Conservation (phyloP, 2,329 filamentous ascomycete species). For the Ramularia endophylla region DNA sequence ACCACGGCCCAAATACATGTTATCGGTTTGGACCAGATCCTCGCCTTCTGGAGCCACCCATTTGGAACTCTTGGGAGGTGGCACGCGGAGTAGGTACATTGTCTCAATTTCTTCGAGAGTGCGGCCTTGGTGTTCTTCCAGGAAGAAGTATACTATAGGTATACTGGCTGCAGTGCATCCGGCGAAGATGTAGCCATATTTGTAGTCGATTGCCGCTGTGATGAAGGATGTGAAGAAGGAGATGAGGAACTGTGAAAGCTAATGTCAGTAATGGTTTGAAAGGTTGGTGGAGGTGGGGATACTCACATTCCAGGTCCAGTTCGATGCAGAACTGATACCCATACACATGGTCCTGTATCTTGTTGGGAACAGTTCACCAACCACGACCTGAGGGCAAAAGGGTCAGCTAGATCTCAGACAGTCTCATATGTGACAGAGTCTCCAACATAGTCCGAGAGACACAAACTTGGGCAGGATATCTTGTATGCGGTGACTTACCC, state of each 20-base stretch:
- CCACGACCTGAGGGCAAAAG: slow-evolving; percentile 6
- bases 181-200: slow-evolving; percentile 71
- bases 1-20: slow-evolving; percentile 25
- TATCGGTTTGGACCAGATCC: slow-evolving; percentile 27
- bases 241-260: slow-evolving; percentile 1
- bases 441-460: too few relatives aligned
- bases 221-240: slow-evolving; percentile 77
- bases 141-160: slow-evolving; percentile 68
- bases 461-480: too few relatives aligned
- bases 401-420: slow-evolving; percentile 26
- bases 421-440: slow-evolving; percentile 26
- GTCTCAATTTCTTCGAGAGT: slow-evolving; percentile 75
- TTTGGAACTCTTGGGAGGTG: slow-evolving; percentile 28
- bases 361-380: slow-evolving; percentile 46
- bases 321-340: slow-evolving; percentile 54
- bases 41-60: slow-evolving; percentile 30
- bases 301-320: slow-evolving; percentile 48
- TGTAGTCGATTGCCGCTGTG: slow-evolving; percentile 62
- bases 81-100: slow-evolving; percentile 55
- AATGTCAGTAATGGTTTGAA: slow-evolving; percentile 30
- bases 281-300: slow-evolving; percentile 17
- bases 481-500: slow-evolving; percentile 34
- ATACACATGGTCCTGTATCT: slow-evolving; percentile 44
- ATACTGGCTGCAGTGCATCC: slow-evolving; percentile 62
- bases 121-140: slow-evolving; percentile 67